Conservation (phyloP, 2,329 filamentous ascomycete genomes). For the Ilyonectria sp. region DNA sequence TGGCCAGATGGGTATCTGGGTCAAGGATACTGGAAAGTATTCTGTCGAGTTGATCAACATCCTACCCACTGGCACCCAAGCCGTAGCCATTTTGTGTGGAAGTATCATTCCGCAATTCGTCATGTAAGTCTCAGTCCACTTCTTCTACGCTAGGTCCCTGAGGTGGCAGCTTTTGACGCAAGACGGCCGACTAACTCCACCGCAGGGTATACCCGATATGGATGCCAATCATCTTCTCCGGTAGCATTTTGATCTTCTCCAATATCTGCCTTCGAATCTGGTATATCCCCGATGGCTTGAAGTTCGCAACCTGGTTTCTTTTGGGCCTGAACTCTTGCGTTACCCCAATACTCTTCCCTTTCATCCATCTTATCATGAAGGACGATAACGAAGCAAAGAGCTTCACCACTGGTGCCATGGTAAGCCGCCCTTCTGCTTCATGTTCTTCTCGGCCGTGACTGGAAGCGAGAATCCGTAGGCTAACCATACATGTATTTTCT, state of each 20-base stretch:
- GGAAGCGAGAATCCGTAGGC: background rate
- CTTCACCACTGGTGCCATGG: constrained; percentile 47
- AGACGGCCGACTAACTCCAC: background rate
- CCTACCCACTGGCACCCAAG: constrained; percentile 44
- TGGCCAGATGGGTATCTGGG: constrained; percentile 49
- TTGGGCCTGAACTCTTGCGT: constrained; percentile 42
- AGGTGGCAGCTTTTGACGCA: background rate
- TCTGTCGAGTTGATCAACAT: constrained; percentile 46
- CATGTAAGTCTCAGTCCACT: constrained; percentile 18
- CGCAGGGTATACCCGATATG: constrained; percentile 40
- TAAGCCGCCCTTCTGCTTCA: constrained; percentile 3
- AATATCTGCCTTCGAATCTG: constrained; percentile 42
- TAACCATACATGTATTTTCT: background rate
- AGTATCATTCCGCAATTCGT: constrained; percentile 42
- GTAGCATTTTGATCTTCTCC: constrained; percentile 41
- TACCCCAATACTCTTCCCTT: constrained; percentile 45
- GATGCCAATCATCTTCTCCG: constrained; percentile 47
- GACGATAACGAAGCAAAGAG: constrained; percentile 40
- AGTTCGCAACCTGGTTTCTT: constrained; percentile 39
- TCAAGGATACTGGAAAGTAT: constrained; percentile 40
- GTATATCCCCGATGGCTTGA: constrained; percentile 41
- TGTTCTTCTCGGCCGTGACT: accelerated
- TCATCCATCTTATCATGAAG: constrained; percentile 45
- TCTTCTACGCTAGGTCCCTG: background rate
- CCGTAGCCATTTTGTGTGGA: constrained; percentile 47